Conservation (phyloP, 23 red algal genomes). For the Porphyridium purpureum region DNA sequence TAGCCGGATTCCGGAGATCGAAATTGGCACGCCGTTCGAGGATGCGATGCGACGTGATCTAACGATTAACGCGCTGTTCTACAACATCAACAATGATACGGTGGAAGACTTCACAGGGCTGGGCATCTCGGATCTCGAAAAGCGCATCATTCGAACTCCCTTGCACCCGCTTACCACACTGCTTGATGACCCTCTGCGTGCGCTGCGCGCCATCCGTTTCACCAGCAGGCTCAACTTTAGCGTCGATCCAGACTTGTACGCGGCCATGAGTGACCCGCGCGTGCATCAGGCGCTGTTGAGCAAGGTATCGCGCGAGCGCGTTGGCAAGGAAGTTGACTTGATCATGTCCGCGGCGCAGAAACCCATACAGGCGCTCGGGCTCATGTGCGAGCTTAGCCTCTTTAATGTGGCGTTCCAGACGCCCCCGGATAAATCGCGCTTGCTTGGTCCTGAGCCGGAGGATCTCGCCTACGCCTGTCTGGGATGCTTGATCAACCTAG, state of each 20-base stretch:
- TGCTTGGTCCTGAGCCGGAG: background rate
- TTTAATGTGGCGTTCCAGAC: conserved; percentile 4
- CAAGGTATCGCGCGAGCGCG: conserved; percentile 77
- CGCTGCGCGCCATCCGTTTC: conserved; percentile 87
- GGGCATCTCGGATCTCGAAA: conserved; percentile 44
- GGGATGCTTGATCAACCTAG: conserved; percentile 2
- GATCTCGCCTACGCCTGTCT: background rate
- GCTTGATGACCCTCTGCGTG: conserved; percentile 84
- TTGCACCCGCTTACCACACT: conserved; percentile 58
- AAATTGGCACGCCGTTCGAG: conserved; percentile 63
- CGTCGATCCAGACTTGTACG: conserved; percentile 25
- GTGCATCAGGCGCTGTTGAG: conserved; percentile 50
- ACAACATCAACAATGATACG: conserved; percentile 67
- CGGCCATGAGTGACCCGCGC: conserved; percentile 13
- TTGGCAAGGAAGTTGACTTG: conserved; percentile 47
- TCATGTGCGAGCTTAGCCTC: conserved; percentile 15
- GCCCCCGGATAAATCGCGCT: background rate
- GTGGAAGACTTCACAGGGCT: conserved; percentile 76
- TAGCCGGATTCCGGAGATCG: conserved; percentile 47
- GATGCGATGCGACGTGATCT: conserved; percentile 84
- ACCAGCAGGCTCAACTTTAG: conserved; percentile 56
- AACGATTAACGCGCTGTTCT: conserved; percentile 95
- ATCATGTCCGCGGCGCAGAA: conserved; percentile 23
- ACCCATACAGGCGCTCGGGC: conserved; percentile 8
- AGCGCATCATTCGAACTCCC: conserved; percentile 72